Evolutionary conservation across 2,329 filamentous ascomycete genomes (phyloP).

Genomic region (Fusarium buxicola): DNA sequence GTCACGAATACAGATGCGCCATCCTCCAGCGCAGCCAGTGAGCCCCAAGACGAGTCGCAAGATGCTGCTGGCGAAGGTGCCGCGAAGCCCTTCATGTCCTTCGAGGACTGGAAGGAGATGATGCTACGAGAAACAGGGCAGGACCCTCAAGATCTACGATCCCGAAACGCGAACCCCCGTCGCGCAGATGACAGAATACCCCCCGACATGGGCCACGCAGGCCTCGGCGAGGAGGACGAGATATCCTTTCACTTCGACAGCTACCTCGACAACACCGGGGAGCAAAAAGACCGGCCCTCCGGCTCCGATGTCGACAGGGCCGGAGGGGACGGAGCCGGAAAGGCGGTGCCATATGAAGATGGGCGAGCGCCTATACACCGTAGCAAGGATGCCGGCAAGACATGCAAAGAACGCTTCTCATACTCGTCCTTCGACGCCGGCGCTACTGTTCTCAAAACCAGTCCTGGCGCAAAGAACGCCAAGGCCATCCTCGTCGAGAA

Average conservation of each 20-base stretch:
- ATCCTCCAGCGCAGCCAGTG: slow-evolving; percentile 14
- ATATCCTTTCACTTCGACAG: slow-evolving; percentile 71
- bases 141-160: slow-evolving; percentile 72
- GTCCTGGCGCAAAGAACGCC: slow-evolving; percentile 85
- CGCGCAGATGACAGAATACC: slow-evolving; percentile 61
- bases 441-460: slow-evolving; percentile 91
- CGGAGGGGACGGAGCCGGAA: slow-evolving; percentile 46
- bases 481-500: slow-evolving; percentile 94
- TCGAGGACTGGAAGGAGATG: slow-evolving; percentile 98
- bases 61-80: slow-evolving; percentile 40
- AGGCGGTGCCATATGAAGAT: slow-evolving; percentile 60
- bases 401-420: slow-evolving; percentile 97
- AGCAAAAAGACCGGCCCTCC: slow-evolving; percentile 15
- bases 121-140: slow-evolving; percentile 89
- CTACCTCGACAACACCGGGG: slow-evolving; percentile 41
- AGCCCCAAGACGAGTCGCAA: slow-evolving; percentile 20
- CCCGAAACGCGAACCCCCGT: slow-evolving; percentile 67
- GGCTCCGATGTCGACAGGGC: not conserved
- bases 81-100: slow-evolving; percentile 80
- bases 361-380: slow-evolving; percentile 68
- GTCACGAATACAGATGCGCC: slow-evolving; percentile 13
- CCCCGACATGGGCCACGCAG: slow-evolving; percentile 77
- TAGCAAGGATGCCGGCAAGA: slow-evolving; percentile 94
- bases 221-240: slow-evolving; percentile 87
- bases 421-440: slow-evolving; percentile 98